Base-by-base conservation (phyloP, 2,329 filamentous ascomycete species). In the Botryotinia convoluta region DNA sequence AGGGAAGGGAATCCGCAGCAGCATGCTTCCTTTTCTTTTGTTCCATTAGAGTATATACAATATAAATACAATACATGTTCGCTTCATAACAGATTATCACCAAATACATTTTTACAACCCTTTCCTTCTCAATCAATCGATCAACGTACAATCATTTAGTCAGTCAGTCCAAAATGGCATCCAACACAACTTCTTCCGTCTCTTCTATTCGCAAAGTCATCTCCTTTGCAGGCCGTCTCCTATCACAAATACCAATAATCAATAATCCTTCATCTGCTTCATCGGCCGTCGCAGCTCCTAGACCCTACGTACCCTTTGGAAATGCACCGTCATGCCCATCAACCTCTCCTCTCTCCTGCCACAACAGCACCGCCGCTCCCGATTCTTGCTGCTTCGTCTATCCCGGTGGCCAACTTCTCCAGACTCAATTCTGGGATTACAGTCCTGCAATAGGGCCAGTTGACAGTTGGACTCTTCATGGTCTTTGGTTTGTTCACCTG, bases 401-500 rank as follows among this genome's bases (percentile, higher is more conserved):
- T 37, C 92, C 92, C 0, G 90, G 91, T 8, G 92, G 92, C 4
- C 88, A 92, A 75, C 83, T 94, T 67, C 85, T 94, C 8, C 88
- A 89, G 81, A 94, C 92, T 2, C 92, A 94, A 77, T 94, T 94
- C 83, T 94, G 92, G 92, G 92, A 94, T 79, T 87, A 89, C 1
- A 82, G 87, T 75, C 91, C 91, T 1, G 84, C 87, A 1, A 86
- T 89, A 10, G 80, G 92, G 0, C 91, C 92, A 3, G 82, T 82
- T 68, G 87, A 93, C 79, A 90, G 88, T 9, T 95, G 92, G 92
- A 93, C 91, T 1, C 87, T 93, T 59, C 92, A 94, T 79, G 91
- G 91, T 1, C 84, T 94, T 14, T 92, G 83, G 79, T 79, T 69
- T 29, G 71, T 67, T 44, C 69, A 37, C 65, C 72, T 45, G 54